Conservation (phyloP, 1,284 basidiomycete genomes). For the Cryptococcus sp. region DNA sequence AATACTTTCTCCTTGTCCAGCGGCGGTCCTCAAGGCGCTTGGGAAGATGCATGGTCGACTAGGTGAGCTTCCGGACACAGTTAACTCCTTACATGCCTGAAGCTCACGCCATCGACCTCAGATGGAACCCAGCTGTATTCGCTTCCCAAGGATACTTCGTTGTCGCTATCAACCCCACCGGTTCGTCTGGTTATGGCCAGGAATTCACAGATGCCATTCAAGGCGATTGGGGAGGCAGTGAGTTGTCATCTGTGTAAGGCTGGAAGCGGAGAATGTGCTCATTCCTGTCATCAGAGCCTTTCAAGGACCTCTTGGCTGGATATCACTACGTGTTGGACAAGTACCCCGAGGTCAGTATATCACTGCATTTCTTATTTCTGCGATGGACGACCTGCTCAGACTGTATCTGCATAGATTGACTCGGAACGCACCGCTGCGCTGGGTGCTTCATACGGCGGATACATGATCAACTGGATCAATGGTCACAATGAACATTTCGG, state of each 20-base stretch:
- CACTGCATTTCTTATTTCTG: background rate
- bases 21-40: constrained; percentile 60
- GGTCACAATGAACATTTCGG: constrained; percentile 77
- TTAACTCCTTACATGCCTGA: no score
- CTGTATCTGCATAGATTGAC: constrained; percentile 63
- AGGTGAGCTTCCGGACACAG: constrained; percentile 1
- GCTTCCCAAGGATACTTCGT: constrained; percentile 67
- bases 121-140: constrained; percentile 75
- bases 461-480: constrained; percentile 79
- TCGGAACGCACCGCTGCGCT: constrained; percentile 70
- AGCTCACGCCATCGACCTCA: constrained; percentile 35
- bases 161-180: constrained; percentile 83
- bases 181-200: constrained; percentile 85
- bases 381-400: background rate
- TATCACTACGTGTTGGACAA: constrained; percentile 69
- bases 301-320: constrained; percentile 73
- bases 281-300: constrained; percentile 60
- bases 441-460: constrained; percentile 54
- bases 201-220: constrained; percentile 72
- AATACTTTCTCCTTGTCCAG: constrained; percentile 3
- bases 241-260: constrained; percentile 7
- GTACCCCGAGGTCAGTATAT: constrained; percentile 65
- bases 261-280: background rate
- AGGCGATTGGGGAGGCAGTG: constrained; percentile 49
- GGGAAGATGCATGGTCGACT: constrained; percentile 40